Evolutionary conservation across 139 green algal species (phyloP).

Genomic region (Dunaliella primolecta): DNA sequence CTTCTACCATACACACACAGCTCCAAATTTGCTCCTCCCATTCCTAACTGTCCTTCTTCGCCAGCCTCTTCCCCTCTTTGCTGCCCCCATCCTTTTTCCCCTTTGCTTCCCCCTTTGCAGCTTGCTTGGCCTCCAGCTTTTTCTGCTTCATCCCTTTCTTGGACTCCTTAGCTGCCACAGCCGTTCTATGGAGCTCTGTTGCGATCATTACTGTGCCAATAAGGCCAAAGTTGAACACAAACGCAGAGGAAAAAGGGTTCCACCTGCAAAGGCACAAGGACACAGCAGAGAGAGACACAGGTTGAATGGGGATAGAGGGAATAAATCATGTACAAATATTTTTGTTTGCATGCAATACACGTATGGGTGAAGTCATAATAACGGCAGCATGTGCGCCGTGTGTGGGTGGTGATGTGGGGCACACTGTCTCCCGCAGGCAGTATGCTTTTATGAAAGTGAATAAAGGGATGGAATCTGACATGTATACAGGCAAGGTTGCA

Average conservation of each 20-base stretch:
- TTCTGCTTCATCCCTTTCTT: background rate
- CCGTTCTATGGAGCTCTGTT: background rate
- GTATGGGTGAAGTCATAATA: too few species aligned
- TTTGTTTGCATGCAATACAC: too few species aligned
- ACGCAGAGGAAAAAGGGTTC: background rate
- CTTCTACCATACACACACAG: too few species aligned
- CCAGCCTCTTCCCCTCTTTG: background rate
- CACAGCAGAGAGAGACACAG: too few species aligned
- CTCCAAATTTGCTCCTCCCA: background rate
- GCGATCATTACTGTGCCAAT: background rate
- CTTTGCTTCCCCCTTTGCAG: background rate
- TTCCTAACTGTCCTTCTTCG: background rate
- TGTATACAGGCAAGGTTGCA: too few species aligned
- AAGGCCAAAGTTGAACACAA: background rate
- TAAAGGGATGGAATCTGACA: too few species aligned
- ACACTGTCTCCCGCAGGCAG: too few species aligned
- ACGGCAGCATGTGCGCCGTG: too few species aligned
- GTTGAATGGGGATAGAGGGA: too few species aligned
- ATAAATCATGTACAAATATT: too few species aligned
- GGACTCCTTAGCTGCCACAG: background rate
- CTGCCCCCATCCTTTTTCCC: background rate
- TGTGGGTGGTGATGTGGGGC: too few species aligned
- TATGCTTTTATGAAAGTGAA: too few species aligned
- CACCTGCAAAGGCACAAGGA: background rate
- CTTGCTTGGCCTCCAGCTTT: background rate